Evolutionary conservation across 768 basidiomycete species (phyloP).

Genomic region (Ephemerocybe angulata): DNA sequence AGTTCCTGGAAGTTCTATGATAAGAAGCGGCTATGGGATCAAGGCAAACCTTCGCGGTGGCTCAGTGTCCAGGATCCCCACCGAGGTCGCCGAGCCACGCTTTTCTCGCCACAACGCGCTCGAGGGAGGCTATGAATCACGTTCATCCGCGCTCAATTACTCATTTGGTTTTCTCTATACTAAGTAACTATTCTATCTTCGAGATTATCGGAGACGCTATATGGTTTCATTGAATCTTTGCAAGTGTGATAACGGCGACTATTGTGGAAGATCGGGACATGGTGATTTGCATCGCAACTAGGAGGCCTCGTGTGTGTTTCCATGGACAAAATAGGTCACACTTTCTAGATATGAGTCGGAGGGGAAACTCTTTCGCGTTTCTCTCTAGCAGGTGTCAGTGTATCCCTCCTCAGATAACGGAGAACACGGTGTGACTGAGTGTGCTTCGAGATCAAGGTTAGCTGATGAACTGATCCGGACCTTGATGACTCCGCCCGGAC

Average conservation of each 20-base stretch:
- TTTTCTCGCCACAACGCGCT: background rate
- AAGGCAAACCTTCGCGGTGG: background rate
- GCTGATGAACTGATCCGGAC: too few species aligned
- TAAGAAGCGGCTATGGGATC: background rate
- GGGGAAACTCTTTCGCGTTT: background rate
- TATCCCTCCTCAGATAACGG: conserved; percentile 4
- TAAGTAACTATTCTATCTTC: too few species aligned
- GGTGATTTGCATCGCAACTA: too few species aligned
- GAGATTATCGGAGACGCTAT: too few species aligned
- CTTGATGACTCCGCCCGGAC: too few species aligned
- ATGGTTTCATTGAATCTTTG: too few species aligned
- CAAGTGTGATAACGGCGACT: too few species aligned
- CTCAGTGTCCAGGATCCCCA: background rate
- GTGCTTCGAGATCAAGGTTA: too few species aligned
- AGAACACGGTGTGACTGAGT: too few species aligned
- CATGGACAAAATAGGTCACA: background rate
- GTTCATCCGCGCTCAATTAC: background rate
- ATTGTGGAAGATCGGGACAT: too few species aligned
- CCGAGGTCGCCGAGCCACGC: background rate
- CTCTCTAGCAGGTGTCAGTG: background rate
- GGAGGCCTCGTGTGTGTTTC: background rate
- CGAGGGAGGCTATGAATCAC: background rate
- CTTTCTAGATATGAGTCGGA: background rate
- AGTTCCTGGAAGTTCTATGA: too few species aligned
- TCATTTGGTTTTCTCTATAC: too few species aligned